Conservation (phyloP, 179 eudicot genomes). For the Spinacia oleracea region DNA sequence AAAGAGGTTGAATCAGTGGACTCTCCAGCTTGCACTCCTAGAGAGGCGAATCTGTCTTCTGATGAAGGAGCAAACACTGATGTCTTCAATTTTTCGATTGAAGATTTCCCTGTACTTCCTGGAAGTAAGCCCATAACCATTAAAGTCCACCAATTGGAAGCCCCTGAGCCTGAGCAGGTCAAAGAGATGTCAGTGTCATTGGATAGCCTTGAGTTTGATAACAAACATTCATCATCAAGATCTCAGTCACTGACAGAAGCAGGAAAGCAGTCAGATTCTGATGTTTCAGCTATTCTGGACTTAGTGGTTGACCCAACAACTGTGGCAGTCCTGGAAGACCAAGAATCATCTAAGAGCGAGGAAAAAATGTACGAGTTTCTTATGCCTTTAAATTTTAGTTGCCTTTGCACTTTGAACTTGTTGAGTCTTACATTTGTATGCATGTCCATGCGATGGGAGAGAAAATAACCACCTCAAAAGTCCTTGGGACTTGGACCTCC, state of each 20-base stretch:
- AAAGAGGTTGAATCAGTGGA: slow-evolving; percentile 13
- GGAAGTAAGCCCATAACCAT: slow-evolving; percentile 33
- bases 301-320: slow-evolving; percentile 22
- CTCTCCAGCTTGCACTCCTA: slow-evolving; percentile 6
- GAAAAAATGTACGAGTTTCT: slow-evolving; percentile 27
- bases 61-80: slow-evolving; percentile 25
- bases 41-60: slow-evolving; percentile 2
- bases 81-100: slow-evolving; percentile 23
- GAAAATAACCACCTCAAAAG: background rate
- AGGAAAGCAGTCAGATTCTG: slow-evolving; percentile 29
- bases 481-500: background rate
- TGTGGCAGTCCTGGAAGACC: slow-evolving; percentile 6
- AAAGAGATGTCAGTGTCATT: slow-evolving; percentile 26
- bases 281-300: slow-evolving; percentile 23
- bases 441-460: background rate
- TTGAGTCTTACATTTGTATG: background rate
- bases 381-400: background rate
- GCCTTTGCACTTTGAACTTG: background rate
- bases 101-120: slow-evolving; percentile 49
- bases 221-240: slow-evolving; percentile 27
- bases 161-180: slow-evolving; percentile 14
- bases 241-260: slow-evolving; percentile 24
- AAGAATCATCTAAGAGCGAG: slow-evolving; percentile 14
- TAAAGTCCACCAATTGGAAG: slow-evolving; percentile 11
- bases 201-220: slow-evolving; percentile 33